phyloP scores from a whole-genome alignment of 2,329 filamentous ascomycete genomes.

The Davidsoniella virescens region DNA sequence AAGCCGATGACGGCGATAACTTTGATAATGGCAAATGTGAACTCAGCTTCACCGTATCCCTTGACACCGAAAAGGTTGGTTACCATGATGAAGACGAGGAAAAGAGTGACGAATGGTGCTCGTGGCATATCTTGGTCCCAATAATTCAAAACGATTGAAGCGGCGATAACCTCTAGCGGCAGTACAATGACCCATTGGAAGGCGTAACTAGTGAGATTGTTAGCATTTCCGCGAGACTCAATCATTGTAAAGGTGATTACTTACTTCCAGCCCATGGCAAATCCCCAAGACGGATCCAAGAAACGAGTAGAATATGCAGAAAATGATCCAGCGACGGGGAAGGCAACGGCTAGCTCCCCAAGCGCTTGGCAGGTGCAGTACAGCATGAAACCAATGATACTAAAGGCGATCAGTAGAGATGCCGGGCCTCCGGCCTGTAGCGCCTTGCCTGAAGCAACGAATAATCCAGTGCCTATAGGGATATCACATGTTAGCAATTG shows the following conservation, averaged over 20 bases:
- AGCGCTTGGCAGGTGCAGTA: slow-evolving; percentile 86
- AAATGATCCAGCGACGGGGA: slow-evolving; percentile 83
- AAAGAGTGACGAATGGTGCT: slow-evolving; percentile 68
- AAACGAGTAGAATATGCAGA: slow-evolving; percentile 85
- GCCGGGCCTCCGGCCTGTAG: slow-evolving; percentile 61
- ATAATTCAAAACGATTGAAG: slow-evolving; percentile 67
- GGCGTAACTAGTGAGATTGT: slow-evolving; percentile 45
- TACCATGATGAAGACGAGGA: slow-evolving; percentile 54
- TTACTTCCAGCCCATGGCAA: slow-evolving; percentile 88
- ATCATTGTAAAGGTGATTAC: slow-evolving; percentile 18
- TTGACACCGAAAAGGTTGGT: slow-evolving; percentile 85
- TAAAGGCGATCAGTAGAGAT: slow-evolving; percentile 60
- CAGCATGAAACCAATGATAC: slow-evolving; percentile 68
- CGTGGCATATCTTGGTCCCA: slow-evolving; percentile 53
- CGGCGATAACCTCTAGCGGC: slow-evolving; percentile 74
- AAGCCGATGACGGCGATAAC: slow-evolving; percentile 75
- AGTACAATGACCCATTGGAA: slow-evolving; percentile 75
- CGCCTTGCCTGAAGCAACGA: slow-evolving; percentile 65
- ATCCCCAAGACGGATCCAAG: slow-evolving; percentile 84
- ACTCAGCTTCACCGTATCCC: slow-evolving; percentile 81
- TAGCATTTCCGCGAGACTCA: neutral
- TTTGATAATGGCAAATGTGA: slow-evolving; percentile 74
- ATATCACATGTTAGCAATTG: slow-evolving; percentile 7
- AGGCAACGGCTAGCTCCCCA: slow-evolving; percentile 79
- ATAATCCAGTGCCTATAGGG: slow-evolving; percentile 55